Percentiles rank a stretch among this genome's conserved stretches.
Conservation (phyloP, 805 yeast genomes). For the Saturnispora zaruensis region DNA sequence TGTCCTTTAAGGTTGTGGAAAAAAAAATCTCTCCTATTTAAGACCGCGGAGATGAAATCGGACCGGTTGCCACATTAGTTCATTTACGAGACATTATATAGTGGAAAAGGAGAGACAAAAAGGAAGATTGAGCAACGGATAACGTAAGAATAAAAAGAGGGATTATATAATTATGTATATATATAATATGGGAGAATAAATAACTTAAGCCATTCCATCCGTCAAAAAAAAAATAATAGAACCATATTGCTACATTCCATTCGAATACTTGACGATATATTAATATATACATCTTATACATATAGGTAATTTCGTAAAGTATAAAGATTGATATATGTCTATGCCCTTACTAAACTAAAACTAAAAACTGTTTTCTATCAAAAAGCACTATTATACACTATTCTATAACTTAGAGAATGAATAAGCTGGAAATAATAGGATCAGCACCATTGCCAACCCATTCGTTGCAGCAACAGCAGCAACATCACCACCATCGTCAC, state of each 20-base stretch:
- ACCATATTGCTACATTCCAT: not conserved
- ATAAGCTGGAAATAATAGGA: not conserved
- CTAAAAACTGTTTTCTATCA: not conserved
- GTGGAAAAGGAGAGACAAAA: not conserved
- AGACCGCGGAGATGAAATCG: not conserved
- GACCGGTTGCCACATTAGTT: not conserved
- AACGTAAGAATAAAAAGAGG: not conserved
- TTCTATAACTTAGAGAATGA: not conserved
- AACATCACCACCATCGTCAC: not conserved
- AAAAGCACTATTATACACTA: not conserved
- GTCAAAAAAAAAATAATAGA: not conserved
- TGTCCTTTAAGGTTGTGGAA: not conserved
- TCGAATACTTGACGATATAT: not conserved
- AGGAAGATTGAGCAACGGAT: not conserved
- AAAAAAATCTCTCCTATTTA: not conserved
- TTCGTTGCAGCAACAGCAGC: not conserved
- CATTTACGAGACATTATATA: not conserved
- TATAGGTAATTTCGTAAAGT: too few relatives aligned
- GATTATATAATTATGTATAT: not conserved
- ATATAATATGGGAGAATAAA: not conserved
- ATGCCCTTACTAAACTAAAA: not conserved
- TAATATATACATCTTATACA: not conserved
- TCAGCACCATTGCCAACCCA: not conserved
- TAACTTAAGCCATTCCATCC: not conserved
- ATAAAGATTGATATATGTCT: not conserved